Base-by-base conservation (phyloP, 1,284 basidiomycete species). In the Puccinia hordei region DNA sequence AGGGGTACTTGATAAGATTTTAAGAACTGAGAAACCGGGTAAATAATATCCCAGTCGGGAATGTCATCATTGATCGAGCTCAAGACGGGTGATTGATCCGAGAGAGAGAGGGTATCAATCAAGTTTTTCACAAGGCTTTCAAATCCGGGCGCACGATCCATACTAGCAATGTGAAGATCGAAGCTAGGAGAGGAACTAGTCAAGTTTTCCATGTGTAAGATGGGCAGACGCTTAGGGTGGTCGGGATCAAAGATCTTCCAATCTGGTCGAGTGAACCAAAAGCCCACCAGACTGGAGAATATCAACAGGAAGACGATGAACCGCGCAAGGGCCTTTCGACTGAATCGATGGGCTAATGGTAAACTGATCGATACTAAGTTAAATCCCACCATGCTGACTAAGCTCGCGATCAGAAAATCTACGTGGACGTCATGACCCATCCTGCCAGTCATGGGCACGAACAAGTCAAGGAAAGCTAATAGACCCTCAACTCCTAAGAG, bases 161-260 rank as follows among this genome's bases (percentile, higher is more conserved):
- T 91, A 1, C 90, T 88, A 4, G 93, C 94, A 53, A 98, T 85
- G 83, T 98, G 93, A 27, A 96, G 87, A 81, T 91, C 89, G 82
- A 91, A 91, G 82, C 92, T 90, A 35, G 89, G 86, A 0, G 90
- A 90, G 0, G 91, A 92, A 73, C 93, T 85, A 19, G 86, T 86
- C 71, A 86, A 84, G 85, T 98, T 95, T 86, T 96, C 94, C 83
- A 91, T 89, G 85, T 95, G 92, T 80, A 98, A 87, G 30, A 95
- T 89, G 83, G 93, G 95, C 61, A 97, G 82, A 73, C 96, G 88
- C 86, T 95, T 94, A 82, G 95, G 96, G 85, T 98, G 95, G 87
- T 90, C 90, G 17, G 84, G 85, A 84, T 98, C 94, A 85, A 95
- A 99, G 0, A 92, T 90, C 13, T 87, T 87, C 83, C 90, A 88